These are phyloP conservation scores for Backusella tarrabulga DNA, from an alignment of 192 early-diverging fungal genomes.

Conservation along the genomic window DNA sequence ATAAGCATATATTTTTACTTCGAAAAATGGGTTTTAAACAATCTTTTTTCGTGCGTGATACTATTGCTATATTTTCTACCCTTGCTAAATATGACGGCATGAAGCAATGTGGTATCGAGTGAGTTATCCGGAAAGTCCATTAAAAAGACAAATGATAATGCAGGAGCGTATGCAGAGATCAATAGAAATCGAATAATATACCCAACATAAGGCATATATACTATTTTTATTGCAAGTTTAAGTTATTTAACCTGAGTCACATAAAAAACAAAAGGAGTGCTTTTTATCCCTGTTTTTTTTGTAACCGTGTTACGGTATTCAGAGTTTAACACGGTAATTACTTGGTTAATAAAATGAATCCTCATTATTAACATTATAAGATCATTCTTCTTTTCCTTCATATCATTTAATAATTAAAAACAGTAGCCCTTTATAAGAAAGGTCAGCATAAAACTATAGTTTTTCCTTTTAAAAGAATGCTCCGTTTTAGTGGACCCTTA, in stretches of 20 bases:
- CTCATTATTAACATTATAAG: not conserved
- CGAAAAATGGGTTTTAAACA: not conserved
- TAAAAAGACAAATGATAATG: not conserved
- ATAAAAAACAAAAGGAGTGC: not conserved
- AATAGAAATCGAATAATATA: not conserved
- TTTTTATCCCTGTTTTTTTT: too few relatives aligned
- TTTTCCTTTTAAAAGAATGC: not conserved
- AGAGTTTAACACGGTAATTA: too few relatives aligned
- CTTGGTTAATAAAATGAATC: not conserved
- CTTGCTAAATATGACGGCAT: not conserved
- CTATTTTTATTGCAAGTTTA: not conserved
- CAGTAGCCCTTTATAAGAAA: not conserved
- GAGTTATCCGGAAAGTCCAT: not conserved
- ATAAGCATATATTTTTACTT: too few relatives aligned
- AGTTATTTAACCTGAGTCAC: not conserved
- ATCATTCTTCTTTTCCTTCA: not conserved
- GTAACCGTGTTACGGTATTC: too few relatives aligned
- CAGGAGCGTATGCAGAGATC: not conserved
- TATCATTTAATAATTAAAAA: not conserved
- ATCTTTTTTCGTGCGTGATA: not conserved
- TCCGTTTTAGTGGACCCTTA: not conserved
- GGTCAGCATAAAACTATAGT: not conserved
- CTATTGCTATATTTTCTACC: not conserved
- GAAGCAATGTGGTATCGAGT: not conserved
- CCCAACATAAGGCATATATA: not conserved